phyloP scores from a whole-genome alignment of 768 basidiomycete species.

The Exidia glandulosa region DNA sequence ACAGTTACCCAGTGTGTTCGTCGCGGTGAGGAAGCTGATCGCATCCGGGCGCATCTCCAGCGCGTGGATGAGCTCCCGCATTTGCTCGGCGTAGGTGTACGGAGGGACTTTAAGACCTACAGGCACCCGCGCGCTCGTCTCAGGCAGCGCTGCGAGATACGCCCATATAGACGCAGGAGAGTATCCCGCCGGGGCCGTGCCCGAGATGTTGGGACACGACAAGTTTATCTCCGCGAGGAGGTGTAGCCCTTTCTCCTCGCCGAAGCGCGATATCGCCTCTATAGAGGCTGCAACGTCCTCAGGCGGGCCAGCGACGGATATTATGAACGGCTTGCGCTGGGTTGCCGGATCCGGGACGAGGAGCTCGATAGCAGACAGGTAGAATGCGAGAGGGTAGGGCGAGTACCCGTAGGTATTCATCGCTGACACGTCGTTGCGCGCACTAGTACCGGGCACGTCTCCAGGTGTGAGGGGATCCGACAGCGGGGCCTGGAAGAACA shows the following conservation, averaged over 20 bases:
- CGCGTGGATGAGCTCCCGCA: conserved; percentile 38
- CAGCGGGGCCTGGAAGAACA: not conserved
- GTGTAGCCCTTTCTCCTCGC: not conserved
- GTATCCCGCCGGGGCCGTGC: conserved; percentile 50
- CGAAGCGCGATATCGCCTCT: not conserved
- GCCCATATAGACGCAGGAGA: conserved; percentile 37
- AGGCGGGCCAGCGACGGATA: conserved; percentile 17
- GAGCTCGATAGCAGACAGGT: conserved; percentile 51
- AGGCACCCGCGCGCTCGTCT: conserved; percentile 35
- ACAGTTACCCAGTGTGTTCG: conserved; percentile 68
- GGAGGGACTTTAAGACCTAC: conserved; percentile 76
- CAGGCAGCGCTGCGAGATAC: conserved; percentile 44
- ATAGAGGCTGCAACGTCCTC: not conserved
- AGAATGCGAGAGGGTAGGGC: conserved; percentile 56
- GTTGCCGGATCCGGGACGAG: conserved; percentile 29
- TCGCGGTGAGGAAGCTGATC: conserved; percentile 67
- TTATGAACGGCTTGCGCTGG: conserved; percentile 52
- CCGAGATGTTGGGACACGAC: conserved; percentile 69
- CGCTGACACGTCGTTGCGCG: conserved; percentile 29
- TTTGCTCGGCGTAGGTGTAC: conserved; percentile 52
- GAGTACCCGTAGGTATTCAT: conserved; percentile 86
- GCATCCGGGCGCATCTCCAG: conserved; percentile 37
- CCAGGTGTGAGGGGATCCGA: not conserved
- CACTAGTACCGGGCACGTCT: conserved; percentile 15
- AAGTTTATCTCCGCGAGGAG: conserved; percentile 76